These are phyloP conservation scores for Kodamaea sp. DNA, from an alignment of 1,139 yeast genomes.

Conservation along the genomic window DNA sequence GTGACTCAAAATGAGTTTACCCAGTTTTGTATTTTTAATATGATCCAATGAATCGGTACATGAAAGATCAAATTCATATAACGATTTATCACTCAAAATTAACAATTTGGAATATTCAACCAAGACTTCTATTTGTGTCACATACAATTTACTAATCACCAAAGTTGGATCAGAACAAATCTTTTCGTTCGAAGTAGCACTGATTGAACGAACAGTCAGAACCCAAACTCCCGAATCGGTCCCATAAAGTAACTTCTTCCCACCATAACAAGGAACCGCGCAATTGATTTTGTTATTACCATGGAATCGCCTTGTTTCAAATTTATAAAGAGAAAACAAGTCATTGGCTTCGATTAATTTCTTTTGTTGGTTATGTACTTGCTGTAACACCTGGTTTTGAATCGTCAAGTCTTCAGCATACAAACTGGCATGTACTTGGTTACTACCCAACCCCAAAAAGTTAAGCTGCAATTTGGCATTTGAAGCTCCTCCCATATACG, in stretches of 20 bases:
- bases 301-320: conserved; percentile 67
- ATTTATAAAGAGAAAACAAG: conserved; percentile 73
- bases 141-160: conserved; percentile 71
- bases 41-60: conserved; percentile 68
- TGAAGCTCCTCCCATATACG: conserved; percentile 18
- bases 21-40: conserved; percentile 65
- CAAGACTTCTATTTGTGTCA: conserved; percentile 85
- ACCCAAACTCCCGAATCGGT: conserved; percentile 90
- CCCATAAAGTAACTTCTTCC: conserved; percentile 84
- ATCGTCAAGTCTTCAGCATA: conserved; percentile 54
- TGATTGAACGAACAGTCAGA: conserved; percentile 53
- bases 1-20: conserved; percentile 78
- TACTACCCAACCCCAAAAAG: conserved; percentile 43
- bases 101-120: conserved; percentile 87
- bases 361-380: conserved; percentile 74
- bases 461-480: conserved; percentile 44
- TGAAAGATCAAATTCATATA: conserved; percentile 76
- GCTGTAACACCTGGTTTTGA: conserved; percentile 78
- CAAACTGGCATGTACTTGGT: conserved; percentile 41
- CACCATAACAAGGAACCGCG: conserved; percentile 94
- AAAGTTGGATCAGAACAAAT: conserved; percentile 72
- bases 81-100: conserved; percentile 75
- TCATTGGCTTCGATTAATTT: conserved; percentile 69
- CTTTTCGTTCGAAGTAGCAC: conserved; percentile 42
- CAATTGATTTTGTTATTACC: conserved; percentile 79